Evolutionary conservation across 2,329 filamentous ascomycete genomes (phyloP).

Genomic region (Fusarium piperis): DNA sequence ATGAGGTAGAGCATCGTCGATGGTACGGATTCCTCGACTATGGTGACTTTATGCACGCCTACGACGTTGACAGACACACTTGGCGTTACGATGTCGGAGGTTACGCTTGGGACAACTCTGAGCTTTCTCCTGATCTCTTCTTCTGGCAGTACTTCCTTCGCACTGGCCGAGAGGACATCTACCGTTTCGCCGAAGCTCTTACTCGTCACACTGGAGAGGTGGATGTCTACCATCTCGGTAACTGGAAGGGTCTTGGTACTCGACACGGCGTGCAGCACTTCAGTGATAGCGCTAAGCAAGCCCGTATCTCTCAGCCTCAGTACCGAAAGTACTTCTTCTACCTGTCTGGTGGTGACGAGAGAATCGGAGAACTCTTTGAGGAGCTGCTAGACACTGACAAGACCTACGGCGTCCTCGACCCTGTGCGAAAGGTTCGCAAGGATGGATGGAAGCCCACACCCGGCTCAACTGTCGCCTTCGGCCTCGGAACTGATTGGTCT

Average conservation of each 20-base stretch:
- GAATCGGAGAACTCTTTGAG: slow-evolving; percentile 63
- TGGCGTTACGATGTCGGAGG: slow-evolving; percentile 73
- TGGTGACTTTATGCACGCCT: slow-evolving; percentile 71
- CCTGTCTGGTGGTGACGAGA: slow-evolving; percentile 67
- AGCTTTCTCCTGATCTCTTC: slow-evolving; percentile 70
- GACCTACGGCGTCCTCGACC: slow-evolving; percentile 63
- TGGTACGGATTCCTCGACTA: slow-evolving; percentile 74
- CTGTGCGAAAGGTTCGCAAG: slow-evolving; percentile 66
- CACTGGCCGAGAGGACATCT: slow-evolving; percentile 66
- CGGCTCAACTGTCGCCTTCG: slow-evolving; percentile 56
- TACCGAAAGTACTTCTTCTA: slow-evolving; percentile 66
- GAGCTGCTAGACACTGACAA: slow-evolving; percentile 62
- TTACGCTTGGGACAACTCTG: slow-evolving; percentile 73
- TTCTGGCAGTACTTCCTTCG: slow-evolving; percentile 71
- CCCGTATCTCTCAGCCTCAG: slow-evolving; percentile 64
- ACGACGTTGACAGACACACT: slow-evolving; percentile 65
- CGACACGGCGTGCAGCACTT: slow-evolving; percentile 72
- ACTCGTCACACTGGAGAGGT: slow-evolving; percentile 69
- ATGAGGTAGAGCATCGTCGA: slow-evolving; percentile 63
- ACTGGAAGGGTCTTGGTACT: slow-evolving; percentile 68
- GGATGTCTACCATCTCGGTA: slow-evolving; percentile 68
- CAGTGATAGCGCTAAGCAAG: slow-evolving; percentile 69
- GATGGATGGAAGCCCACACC: slow-evolving; percentile 59
- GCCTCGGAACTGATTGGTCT: slow-evolving; percentile 68
- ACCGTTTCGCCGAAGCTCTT: slow-evolving; percentile 66